Evolutionary conservation across 164 flowering plant genomes (phyloP).

Genomic region (Kalanchoe fedtschenkoi): DNA sequence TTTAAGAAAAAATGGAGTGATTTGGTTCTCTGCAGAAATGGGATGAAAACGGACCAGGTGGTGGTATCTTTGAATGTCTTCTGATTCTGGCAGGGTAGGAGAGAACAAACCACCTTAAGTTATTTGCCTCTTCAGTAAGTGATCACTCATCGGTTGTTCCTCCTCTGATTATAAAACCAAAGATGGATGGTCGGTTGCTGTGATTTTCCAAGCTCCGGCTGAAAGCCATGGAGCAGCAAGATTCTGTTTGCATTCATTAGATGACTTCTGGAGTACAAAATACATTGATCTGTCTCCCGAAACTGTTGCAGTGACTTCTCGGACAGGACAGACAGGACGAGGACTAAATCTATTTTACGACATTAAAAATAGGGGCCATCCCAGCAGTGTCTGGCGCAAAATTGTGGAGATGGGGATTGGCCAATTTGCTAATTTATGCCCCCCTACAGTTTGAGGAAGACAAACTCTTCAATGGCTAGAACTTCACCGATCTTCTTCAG

Average conservation of each 20-base stretch:
- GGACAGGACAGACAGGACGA: neutral
- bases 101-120: no score
- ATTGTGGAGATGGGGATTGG: neutral
- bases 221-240: neutral
- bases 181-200: no score
- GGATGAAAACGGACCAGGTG: neutral
- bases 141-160: no score
- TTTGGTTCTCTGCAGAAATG: neutral
- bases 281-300: no score
- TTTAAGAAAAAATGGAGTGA: no score
- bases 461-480: constrained; percentile 75
- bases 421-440: neutral
- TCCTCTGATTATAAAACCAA: no score
- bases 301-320: no score
- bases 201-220: neutral
- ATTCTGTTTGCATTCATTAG: neutral
- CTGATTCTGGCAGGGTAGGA: neutral
- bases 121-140: no score
- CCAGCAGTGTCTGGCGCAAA: neutral
- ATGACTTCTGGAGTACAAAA: neutral
- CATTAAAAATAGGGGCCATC: neutral
- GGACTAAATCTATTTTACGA: neutral
- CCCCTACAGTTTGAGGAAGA: constrained; percentile 52
- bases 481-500: constrained; percentile 62
- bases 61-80: neutral